These are phyloP conservation scores for Starmerella riodocensis DNA, from an alignment of 805 yeast genomes.

Conservation along the genomic window DNA sequence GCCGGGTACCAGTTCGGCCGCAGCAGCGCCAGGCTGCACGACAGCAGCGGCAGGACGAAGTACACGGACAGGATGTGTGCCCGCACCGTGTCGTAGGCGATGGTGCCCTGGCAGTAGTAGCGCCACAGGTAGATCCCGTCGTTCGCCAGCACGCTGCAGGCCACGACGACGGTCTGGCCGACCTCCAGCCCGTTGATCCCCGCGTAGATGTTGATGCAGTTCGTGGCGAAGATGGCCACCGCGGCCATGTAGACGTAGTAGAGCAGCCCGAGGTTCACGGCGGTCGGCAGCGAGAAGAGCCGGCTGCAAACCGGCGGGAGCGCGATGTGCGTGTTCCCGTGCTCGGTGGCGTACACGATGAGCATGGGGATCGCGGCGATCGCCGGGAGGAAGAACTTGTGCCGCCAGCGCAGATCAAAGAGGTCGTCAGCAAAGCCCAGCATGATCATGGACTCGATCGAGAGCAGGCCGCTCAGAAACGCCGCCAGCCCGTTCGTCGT, in stretches of 20 bases:
- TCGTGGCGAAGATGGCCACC: constrained; percentile 86
- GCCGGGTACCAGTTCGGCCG: constrained; percentile 86
- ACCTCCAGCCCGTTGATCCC: constrained; percentile 96
- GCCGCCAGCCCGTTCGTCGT: constrained; percentile 58
- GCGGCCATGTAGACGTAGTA: constrained; percentile 87
- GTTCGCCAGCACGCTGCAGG: constrained; percentile 55
- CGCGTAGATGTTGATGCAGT: constrained; percentile 88
- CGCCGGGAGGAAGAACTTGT: constrained; percentile 90
- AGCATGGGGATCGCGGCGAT: constrained; percentile 84
- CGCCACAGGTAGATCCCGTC: constrained; percentile 52
- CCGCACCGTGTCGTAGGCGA: constrained; percentile 45
- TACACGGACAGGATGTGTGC: constrained; percentile 74
- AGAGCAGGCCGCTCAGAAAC: constrained; percentile 70
- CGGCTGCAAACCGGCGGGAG: constrained; percentile 59
- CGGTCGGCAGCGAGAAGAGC: constrained; percentile 22
- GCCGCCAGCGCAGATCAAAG: constrained; percentile 94
- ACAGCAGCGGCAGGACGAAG: constrained; percentile 71
- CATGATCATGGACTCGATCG: constrained; percentile 69
- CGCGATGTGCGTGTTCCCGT: constrained; percentile 77
- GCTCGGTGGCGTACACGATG: constrained; percentile 84
- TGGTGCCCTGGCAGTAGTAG: constrained; percentile 18
- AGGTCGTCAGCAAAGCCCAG: constrained; percentile 88
- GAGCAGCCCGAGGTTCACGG: constrained; percentile 61
- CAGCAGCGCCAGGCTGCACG: constrained; percentile 65
- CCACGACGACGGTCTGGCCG: constrained; percentile 79